phyloP scores from a whole-genome alignment of 2,329 filamentous ascomycete genomes.

The Cladosporium cucumerinum region DNA sequence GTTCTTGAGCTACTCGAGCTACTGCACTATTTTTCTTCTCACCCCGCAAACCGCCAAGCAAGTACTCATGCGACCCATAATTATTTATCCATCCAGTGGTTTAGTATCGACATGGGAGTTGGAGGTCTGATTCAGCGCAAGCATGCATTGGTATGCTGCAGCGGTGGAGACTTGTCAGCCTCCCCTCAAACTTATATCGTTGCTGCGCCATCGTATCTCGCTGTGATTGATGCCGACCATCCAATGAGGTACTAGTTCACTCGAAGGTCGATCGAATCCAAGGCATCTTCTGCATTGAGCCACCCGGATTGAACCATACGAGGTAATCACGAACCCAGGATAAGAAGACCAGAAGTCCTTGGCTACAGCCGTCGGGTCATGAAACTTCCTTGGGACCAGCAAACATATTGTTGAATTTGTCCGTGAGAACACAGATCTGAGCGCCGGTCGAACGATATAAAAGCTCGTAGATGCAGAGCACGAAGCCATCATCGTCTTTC shows the following conservation, averaged over 20 bases:
- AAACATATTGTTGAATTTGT: background rate
- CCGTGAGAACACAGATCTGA: background rate
- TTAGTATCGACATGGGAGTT: background rate
- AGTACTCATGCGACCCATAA: background rate
- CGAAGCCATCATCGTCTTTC: background rate
- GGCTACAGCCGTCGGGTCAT: background rate
- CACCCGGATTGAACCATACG: background rate
- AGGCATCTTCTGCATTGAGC: background rate
- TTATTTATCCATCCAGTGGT: slow-evolving; percentile 1
- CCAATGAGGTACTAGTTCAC: background rate
- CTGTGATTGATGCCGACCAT: background rate
- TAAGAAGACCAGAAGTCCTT: background rate
- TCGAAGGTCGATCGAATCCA: background rate
- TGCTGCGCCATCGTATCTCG: background rate
- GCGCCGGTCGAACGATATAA: background rate
- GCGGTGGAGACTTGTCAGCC: background rate
- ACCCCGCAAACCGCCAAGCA: background rate
- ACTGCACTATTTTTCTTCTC: background rate
- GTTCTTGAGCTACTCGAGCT: background rate
- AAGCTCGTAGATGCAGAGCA: background rate
- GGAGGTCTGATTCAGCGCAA: background rate
- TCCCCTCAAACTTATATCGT: background rate
- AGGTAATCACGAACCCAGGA: background rate
- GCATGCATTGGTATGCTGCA: background rate
- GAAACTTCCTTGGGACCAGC: background rate